phyloP scores from a whole-genome alignment of 441 rosid genomes.

The Mallotus repandus region DNA sequence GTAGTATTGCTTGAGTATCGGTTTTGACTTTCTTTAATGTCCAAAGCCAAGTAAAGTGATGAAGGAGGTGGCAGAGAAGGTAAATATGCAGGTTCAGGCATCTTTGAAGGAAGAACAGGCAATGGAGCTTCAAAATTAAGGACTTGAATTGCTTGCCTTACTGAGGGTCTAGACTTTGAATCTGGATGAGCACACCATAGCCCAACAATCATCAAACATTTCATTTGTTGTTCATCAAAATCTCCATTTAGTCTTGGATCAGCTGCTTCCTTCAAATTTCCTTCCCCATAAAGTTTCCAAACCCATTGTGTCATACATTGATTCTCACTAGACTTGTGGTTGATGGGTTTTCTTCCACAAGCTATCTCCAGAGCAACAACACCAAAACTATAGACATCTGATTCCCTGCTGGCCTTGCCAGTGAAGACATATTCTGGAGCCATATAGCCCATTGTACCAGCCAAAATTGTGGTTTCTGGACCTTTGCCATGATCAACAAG shows the following conservation, averaged over 20 bases:
- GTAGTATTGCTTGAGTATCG: no score
- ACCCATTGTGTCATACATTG: no score
- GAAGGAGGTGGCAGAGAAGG: no score
- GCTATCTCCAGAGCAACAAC: no score
- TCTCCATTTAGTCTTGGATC: conserved; percentile 4
- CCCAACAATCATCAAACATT: neutral
- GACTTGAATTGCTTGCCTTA: neutral
- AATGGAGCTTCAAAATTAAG: conserved; percentile 1
- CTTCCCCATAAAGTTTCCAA: conserved; percentile 33
- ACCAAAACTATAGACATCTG: conserved; percentile 40
- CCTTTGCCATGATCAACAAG: conserved; percentile 27
- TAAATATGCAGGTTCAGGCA: no score
- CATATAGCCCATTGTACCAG: conserved; percentile 34
- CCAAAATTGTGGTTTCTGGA: conserved; percentile 21
- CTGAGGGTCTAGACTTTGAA: neutral
- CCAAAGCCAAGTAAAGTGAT: no score
- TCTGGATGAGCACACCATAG: neutral
- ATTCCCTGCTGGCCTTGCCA: conserved; percentile 39
- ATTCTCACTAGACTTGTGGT: no score
- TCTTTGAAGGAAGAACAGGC: neutral
- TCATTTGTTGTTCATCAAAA: neutral
- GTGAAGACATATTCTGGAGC: conserved; percentile 21
- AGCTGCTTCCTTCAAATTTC: neutral
- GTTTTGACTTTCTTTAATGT: no score
- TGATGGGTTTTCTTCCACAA: no score